Conservation (phyloP, 2,329 filamentous ascomycete genomes). For the Sordariomycetes sp. region DNA sequence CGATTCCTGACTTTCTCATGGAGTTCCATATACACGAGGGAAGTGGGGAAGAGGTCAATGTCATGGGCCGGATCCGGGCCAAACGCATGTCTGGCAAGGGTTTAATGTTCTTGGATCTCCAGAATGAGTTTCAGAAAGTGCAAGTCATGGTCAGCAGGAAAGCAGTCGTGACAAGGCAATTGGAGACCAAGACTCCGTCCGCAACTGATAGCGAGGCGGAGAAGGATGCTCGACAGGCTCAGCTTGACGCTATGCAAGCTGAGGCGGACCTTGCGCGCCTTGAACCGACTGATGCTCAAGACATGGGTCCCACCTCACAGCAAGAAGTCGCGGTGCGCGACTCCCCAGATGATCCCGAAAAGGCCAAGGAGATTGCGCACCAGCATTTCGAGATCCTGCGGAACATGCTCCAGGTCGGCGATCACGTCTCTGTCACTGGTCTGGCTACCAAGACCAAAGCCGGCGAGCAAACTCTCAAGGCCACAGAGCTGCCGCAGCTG, state of each 20-base stretch:
- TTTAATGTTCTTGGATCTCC: constrained; percentile 76
- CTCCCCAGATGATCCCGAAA: too few relatives aligned
- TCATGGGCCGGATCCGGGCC: constrained; percentile 60
- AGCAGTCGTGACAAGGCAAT: constrained; percentile 20
- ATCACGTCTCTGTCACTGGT: constrained; percentile 71
- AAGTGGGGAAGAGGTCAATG: constrained; percentile 18
- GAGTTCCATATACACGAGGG: too few relatives aligned
- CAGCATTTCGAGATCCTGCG: constrained; percentile 49
- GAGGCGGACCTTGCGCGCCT: too few relatives aligned
- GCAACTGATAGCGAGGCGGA: too few relatives aligned
- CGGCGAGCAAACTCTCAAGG: constrained; percentile 71
- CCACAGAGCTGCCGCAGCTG: constrained; percentile 57
- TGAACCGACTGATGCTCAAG: too few relatives aligned
- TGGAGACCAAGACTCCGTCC: too few relatives aligned
- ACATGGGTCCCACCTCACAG: too few relatives aligned
- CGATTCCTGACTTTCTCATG: constrained; percentile 24
- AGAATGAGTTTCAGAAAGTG: constrained; percentile 60
- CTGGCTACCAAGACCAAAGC: constrained; percentile 56
- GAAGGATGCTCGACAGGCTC: too few relatives aligned
- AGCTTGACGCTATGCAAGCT: too few relatives aligned
- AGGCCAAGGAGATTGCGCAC: constrained; percentile 6
- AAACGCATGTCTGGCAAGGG: constrained; percentile 65
- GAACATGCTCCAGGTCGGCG: constrained; percentile 66
- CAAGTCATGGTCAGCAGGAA: constrained; percentile 70
- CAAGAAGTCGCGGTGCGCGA: too few relatives aligned